Base-by-base conservation (phyloP, 257 asterid species). In the Perilla frutescens region DNA sequence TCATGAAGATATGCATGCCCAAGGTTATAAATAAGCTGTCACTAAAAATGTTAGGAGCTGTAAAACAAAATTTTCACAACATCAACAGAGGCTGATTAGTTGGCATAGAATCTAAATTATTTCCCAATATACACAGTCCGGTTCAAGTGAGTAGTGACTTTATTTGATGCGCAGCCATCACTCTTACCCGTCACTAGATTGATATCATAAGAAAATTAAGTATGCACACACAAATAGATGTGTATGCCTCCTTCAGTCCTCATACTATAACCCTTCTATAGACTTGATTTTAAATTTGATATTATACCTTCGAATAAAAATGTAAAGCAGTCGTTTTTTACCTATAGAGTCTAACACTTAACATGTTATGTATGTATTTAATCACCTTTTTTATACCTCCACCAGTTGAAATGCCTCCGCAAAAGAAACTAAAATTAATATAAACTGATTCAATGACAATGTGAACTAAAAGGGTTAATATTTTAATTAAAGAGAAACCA, bases 1-100 rank as follows among this genome's bases (percentile, higher is more conserved):
- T 69, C 11, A 58, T 71, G 53, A 40, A 64, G 71, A 49, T 11
- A 62, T 43, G 51, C 59, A 45, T 13, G 55, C 67, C 69, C 44
- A 55, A 63, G 11, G 47, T 40, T 20, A 20, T 20, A 59, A 48
- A 44, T 31, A 68, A 15, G 53, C 60, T 11, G 41, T 65, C 14
- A 47, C 36, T 14, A 57, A 73, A 26, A 6, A 43, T 32, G 60
- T 40, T 54, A 55, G 51, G 58, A 15, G n/a, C 51, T 43, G 34
- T 34, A 44, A 62, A 69, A 61, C 31, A n/a, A 70, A 54, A 70
- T 62, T 44, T 55, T 37, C 68, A 51, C 56, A 53, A 48, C 15
- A 53, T 60, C 57, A 8, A 45, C 57, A 43, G n/a, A n/a, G 14
- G 56, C 57, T 64, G 45, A 70, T 53, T 69, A 62, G 29, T 10